A percentile compares a stretch with the other conserved stretches of the same genome.
Conservation (phyloP, 495 filamentous ascomycete species). For the Gamarada debralockiae region DNA sequence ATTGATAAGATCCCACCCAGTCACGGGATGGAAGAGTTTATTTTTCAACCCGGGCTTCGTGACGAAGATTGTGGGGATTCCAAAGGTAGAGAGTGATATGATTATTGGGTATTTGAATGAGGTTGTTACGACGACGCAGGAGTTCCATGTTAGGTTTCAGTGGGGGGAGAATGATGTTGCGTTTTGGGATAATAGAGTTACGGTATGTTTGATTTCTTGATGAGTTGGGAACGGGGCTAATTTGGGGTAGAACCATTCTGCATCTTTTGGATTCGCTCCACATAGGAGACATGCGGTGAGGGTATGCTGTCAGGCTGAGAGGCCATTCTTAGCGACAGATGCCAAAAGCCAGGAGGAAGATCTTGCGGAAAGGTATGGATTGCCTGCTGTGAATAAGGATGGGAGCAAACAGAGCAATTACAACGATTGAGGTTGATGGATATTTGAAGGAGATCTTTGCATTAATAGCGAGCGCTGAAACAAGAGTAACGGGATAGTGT, state of each 20-base stretch:
- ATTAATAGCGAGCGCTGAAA: too few species aligned
- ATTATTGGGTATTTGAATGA: constrained; percentile 64
- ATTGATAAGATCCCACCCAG: constrained; percentile 65
- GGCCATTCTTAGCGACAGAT: constrained; percentile 46
- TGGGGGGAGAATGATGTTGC: constrained; percentile 69
- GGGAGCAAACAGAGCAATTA: constrained; percentile 59
- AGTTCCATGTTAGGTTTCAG: constrained; percentile 66
- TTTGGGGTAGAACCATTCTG: constrained; percentile 49
- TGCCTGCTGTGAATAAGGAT: constrained; percentile 55
- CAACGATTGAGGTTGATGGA: constrained; percentile 48
- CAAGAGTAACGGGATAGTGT: too few species aligned
- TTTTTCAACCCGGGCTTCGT: constrained; percentile 82
- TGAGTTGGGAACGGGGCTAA: neutral
- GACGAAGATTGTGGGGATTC: constrained; percentile 69
- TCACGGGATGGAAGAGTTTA: constrained; percentile 53
- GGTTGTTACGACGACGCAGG: constrained; percentile 57
- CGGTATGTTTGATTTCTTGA: constrained; percentile 7
- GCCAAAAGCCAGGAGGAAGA: constrained; percentile 60
- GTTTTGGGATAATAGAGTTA: constrained; percentile 51
- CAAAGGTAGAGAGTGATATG: constrained; percentile 64
- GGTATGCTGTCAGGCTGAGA: constrained; percentile 56
- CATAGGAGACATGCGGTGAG: constrained; percentile 60
- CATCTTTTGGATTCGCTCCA: constrained; percentile 58
- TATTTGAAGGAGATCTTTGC: too few species aligned
- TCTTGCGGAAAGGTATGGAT: constrained; percentile 40